Base-by-base conservation (phyloP, 2,329 filamentous ascomycete species). In the Coleophoma cylindrospora region DNA sequence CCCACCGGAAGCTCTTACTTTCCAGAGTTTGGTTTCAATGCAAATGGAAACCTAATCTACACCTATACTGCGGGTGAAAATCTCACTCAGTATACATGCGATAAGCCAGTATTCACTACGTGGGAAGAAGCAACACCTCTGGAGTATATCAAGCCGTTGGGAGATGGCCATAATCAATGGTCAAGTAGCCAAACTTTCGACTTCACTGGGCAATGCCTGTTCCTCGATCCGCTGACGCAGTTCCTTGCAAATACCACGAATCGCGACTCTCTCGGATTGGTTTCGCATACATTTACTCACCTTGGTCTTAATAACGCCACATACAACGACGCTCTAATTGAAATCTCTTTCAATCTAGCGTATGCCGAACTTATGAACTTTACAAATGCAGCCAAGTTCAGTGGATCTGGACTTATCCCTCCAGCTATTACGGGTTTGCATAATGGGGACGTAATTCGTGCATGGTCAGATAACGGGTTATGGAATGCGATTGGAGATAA, bases 211-310 rank as follows among this genome's bases (percentile, higher is more conserved):
- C 14, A 40, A 38, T 83, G 79, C 61, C 70, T 69, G 27, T 58
- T 71, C 50, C 61, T 74, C 1, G 78, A 81, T 58, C 59, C 64
- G 5, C 66, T 82, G 12, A 64, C 74, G 36, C 59, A 67, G n/a
- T 83, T 77, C 76, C 79, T 79, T 63, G 64, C 27, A 19, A 44
- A 44, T 44, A 50, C 66, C 14, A 53, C 51, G 3, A 80, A 82
- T 59, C 68, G 71, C n/a, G 72, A 82, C 61, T 64, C 67, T 5
- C 83, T 80, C 61, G 74, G 71, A 12, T 74, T 79, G 45, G 66
- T 83, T 17, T 81, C 79, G 2, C 80, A 84, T 64, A 83, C 80
- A 1, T 83, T 83, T 63, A 77, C 77, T 3, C 80, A 84, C 55
- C 66, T 74, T 54, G 73, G 76, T 52, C 65, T 81, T 47, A 76